Evolutionary conservation across 139 green algal genomes (phyloP), one percentile per base, ranked within the genome.

Genomic region (Yamagishiella unicocca): DNA sequence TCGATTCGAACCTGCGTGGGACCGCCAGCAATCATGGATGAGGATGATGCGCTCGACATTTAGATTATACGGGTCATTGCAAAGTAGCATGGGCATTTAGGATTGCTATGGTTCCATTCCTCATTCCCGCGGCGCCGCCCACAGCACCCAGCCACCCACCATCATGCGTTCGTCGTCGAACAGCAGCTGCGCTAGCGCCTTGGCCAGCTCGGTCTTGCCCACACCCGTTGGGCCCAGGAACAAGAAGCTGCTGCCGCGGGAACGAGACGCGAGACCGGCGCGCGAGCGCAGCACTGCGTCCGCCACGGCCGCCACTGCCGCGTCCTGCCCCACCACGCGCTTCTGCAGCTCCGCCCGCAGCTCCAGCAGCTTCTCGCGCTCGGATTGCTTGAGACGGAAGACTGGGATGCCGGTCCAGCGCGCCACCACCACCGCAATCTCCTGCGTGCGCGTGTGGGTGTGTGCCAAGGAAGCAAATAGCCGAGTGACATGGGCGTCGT

Each of bases 171-270:
- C 96, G 40, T 94, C 88, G 85, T 99, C 97, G 89, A 99, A 99
- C 78, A 99, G 90, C 91, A 97, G 89, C 38, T 87, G 84, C 0
- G 98, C 98, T 50, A 99, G 92, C 58, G 96, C 95, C 93, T 99
- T 99, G 62, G 95, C 95, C 71, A 99, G 96, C 94, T 99, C 97
- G 0, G 97, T 99, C 93, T 99, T 99, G 79, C 97, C 97, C 35
- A 99, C 97, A 54, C 97, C 97, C 68, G 76, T 10, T 94, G 96
- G 97, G 8, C 97, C 97, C 55, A 98, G 92, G 90, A 93, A 99
- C n/a, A 99, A 90, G 93, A 99, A 99, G 78, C 82, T 93, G 86
- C 83, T 90, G 90, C 94, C 95, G 53, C 94, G 91, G 79, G 64
- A 92, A 70, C 83, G 87, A 5, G 71, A 38, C 0, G 77, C 87